Percentiles rank a stretch among this genome's conserved stretches.
Evolutionary conservation across 108 stramenopile genomes (phyloP).

Genomic region (Aurantiochytrium sp.): DNA sequence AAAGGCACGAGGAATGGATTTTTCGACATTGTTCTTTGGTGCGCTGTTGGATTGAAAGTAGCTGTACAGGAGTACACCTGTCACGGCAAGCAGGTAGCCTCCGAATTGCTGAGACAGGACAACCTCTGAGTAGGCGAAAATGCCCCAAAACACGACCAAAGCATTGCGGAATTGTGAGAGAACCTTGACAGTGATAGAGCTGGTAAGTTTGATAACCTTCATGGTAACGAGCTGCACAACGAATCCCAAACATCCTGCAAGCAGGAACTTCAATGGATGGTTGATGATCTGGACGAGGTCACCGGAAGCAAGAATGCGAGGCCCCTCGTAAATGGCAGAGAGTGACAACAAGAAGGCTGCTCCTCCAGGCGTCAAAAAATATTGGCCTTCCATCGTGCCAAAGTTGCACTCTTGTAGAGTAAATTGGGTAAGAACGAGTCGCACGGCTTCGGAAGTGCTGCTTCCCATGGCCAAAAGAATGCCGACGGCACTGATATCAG

Average conservation of each 20-base stretch:
- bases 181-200: conserved; percentile 29
- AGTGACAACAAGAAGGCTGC: conserved; percentile 10
- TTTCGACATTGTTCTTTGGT: too few relatives aligned
- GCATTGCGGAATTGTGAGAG: conserved; percentile 17
- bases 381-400: conserved; percentile 26
- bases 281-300: not conserved
- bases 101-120: not conserved
- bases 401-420: conserved; percentile 24
- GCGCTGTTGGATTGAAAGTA: not conserved
- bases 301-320: not conserved
- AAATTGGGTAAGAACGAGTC: conserved; percentile 27
- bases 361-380: conserved; percentile 21
- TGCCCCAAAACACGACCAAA: not conserved
- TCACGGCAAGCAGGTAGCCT: not conserved
- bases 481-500: not conserved
- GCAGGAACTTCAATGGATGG: not conserved
- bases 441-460: conserved; percentile 18
- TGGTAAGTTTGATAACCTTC: conserved; percentile 25
- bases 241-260: conserved; percentile 17
- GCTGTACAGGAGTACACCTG: not conserved
- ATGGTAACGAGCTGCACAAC: conserved; percentile 24
- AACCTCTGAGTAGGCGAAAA: not conserved
- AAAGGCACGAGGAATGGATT: too few relatives aligned
- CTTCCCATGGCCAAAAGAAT: conserved; percentile 16
- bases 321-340: conserved; percentile 16